Conservation (phyloP, 2,329 filamentous ascomycete species). For the Nectriaceae sp. region DNA sequence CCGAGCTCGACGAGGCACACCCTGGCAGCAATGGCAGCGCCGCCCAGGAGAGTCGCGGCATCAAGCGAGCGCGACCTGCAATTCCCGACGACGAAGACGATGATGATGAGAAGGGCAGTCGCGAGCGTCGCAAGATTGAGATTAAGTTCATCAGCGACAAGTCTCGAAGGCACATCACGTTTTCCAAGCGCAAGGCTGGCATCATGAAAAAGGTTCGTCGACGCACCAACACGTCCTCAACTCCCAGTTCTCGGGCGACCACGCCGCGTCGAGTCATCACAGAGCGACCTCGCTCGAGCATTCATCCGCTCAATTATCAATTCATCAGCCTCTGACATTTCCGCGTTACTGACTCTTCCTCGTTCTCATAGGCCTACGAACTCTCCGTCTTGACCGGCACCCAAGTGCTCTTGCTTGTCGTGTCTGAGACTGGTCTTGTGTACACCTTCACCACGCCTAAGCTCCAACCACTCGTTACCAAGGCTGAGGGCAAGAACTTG, state of each 20-base stretch:
- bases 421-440: conserved; percentile 94
- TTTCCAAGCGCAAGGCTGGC: conserved; percentile 98
- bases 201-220: conserved; percentile 98
- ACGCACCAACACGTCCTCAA: neutral
- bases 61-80: conserved; percentile 85
- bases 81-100: conserved; percentile 93
- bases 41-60: conserved; percentile 72
- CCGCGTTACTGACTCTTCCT: neutral
- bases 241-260: too few relatives aligned
- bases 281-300: too few relatives aligned
- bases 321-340: neutral
- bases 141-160: conserved; percentile 99
- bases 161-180: conserved; percentile 98
- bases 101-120: conserved; percentile 95
- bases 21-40: conserved; percentile 72
- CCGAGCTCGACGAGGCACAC: conserved; percentile 72
- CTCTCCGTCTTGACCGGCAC: conserved; percentile 96
- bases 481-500: conserved; percentile 98
- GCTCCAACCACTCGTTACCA: conserved; percentile 95
- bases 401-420: conserved; percentile 92
- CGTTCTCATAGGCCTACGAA: conserved; percentile 77
- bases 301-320: too few relatives aligned
- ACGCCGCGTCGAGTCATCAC: neutral
- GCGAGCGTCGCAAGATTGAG: conserved; percentile 98
- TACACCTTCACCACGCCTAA: conserved; percentile 99